Base-by-base conservation (phyloP, 2,329 filamentous ascomycete genomes). In the Paraconiothyrium sp. region DNA sequence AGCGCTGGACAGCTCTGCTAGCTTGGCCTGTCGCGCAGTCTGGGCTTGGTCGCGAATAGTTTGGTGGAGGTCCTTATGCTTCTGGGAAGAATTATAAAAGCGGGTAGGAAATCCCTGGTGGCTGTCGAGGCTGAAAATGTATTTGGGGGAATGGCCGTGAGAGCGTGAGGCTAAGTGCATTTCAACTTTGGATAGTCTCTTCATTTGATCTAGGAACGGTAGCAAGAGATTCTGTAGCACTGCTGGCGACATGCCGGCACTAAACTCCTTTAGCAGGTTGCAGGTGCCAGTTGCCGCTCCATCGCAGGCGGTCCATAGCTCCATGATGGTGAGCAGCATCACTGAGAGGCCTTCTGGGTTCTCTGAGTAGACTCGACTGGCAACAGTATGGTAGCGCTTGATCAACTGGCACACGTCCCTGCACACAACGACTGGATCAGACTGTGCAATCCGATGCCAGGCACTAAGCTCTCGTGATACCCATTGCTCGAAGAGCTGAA, bases 261-360 rank as follows among this genome's bases (percentile, higher is more conserved):
- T 68, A 62, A 86, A 90, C 0, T 85, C 71, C 0, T 6, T 6
- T 0, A 90, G 66, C 6, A 86, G 62, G 0, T 80, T 75, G 20
- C 79, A 76, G 0, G 74, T 59, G 0, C 57, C 10, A 1, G 79
- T 74, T 0, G 83, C 82, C 1, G 79, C 76, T 55, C 77, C 83
- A 62, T 90, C 88, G 37, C 83, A 82, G 0, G 84, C 84, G 10
- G 86, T 70, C 88, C 88, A 90, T 0, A 90, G 71, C 57, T 89
- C 86, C 3, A 88, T 65, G 0, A 85, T 66, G 0, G 83, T 86
- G 0, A 90, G 78, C 2, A 87, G 58, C 84, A 89, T 88, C 3
- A 82, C 62, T 11, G 41, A 55, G 7, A 47, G 11, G 30, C 52
- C 32, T 16, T 13, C 24, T 22, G 52, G 52, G 7, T 20, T 22